These are phyloP conservation scores for Corinectria fuckeliana DNA, from an alignment of 2,329 filamentous ascomycete species.

Conservation along the genomic window DNA sequence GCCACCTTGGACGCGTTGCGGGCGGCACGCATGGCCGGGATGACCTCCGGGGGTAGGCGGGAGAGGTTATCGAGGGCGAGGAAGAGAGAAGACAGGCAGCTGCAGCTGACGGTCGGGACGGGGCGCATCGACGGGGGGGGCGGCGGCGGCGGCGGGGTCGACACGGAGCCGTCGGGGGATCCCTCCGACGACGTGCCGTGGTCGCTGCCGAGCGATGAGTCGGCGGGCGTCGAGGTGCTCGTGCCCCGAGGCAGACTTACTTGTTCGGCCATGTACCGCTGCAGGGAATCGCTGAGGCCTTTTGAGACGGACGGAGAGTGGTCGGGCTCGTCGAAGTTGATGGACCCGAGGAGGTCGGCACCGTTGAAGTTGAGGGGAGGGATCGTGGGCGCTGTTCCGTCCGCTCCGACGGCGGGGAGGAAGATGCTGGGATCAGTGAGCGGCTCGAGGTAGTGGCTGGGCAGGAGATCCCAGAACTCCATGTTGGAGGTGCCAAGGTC, in stretches of 20 bases:
- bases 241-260: slow-evolving; percentile 21
- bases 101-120: slow-evolving; percentile 47
- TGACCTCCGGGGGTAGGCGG: slow-evolving; percentile 52
- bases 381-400: slow-evolving; percentile 10
- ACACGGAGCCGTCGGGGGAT: slow-evolving; percentile 22
- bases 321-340: slow-evolving; percentile 44
- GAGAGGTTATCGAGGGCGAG: slow-evolving; percentile 58
- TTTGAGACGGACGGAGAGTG: slow-evolving; percentile 38
- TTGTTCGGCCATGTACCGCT: slow-evolving; percentile 35
- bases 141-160: slow-evolving; percentile 10
- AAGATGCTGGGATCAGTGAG: slow-evolving; percentile 28
- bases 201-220: slow-evolving; percentile 30
- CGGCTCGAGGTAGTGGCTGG: slow-evolving; percentile 32
- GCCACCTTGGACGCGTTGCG: slow-evolving; percentile 56
- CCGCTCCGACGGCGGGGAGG: slow-evolving; percentile 12
- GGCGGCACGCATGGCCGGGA: slow-evolving; percentile 54
- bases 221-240: slow-evolving; percentile 29
- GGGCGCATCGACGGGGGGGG: slow-evolving; percentile 25
- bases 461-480: slow-evolving; percentile 48
- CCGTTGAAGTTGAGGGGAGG: slow-evolving; percentile 32
- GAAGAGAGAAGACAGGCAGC: slow-evolving; percentile 58
- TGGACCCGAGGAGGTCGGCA: slow-evolving; percentile 40
- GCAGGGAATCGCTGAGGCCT: slow-evolving; percentile 38
- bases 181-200: slow-evolving; percentile 29
- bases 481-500: slow-evolving; percentile 36